Evolutionary conservation across 257 asterid genomes (phyloP), one percentile per base, ranked within the genome.

Genomic region (Ligustrum vulgare): DNA sequence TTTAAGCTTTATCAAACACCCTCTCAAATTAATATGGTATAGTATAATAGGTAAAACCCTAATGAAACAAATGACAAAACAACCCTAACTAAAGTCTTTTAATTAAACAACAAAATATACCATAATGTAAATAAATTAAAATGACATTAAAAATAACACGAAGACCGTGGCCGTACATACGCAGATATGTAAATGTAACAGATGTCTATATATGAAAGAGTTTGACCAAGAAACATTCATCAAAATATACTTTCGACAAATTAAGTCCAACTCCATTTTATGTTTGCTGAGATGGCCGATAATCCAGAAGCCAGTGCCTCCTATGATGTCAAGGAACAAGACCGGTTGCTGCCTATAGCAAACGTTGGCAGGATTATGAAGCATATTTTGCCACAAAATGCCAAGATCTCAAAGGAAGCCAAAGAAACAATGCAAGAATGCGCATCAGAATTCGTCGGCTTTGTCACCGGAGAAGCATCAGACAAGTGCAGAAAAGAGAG

Each of bases 381-480:
- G 66, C 22, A 66, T 43, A 66, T 28, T 16, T 35, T 66, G 41
- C 70, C 70, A 66, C 22, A 31, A 32, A 66, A 66, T 13, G 43
- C 70, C 20, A 66, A 66, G 70, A 66, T 66, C 70, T 66, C 70
- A 4, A 66, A 66, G 23, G 70, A 66, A 66, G 70, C 43, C 20
- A 66, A 66, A 32, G 70, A 66, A 35, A 66, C 70, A 18, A 31
- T 66, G 70, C 66, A 58, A 58, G 66, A 58, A 23, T 58, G 66
- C 7, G 66, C 15, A 7, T 58, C 66, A 5, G 66, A 66, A n/a
- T 66, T 66, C 43, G 32, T 66, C 25, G 43, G 70, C 20, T 66
- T 66, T 13, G 70, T 66, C 70, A 66, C 70, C 43, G 70, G 70
- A 32, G 70, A 66, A 66, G 70, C 70, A 31, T 66, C 70, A 4